Conservation (phyloP, 73 alveolate genomes). For the Symbiodinium pilosum region DNA sequence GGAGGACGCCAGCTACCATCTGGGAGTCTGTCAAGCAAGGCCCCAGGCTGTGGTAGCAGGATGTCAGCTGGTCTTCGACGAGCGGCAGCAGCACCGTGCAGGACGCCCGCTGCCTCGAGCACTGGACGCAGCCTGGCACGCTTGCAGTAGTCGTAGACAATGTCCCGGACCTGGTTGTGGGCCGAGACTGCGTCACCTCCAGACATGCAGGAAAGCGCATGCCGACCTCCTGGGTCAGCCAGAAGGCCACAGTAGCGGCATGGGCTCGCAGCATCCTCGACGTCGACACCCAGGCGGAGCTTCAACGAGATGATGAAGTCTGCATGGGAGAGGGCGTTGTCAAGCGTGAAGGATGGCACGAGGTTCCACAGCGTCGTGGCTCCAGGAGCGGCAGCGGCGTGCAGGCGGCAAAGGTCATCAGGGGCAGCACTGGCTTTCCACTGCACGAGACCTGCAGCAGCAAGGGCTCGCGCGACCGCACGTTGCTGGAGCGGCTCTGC, state of each 20-base stretch:
- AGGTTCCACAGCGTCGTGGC: neutral
- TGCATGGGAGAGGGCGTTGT: conserved; percentile 33
- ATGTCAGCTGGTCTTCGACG: conserved; percentile 40
- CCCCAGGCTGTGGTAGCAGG: neutral
- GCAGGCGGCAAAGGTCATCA: neutral
- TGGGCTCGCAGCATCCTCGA: neutral
- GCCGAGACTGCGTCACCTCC: conserved; percentile 45
- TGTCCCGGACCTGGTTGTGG: conserved; percentile 27
- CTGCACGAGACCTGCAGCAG: neutral
- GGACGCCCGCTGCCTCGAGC: neutral
- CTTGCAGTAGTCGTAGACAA: conserved; percentile 6
- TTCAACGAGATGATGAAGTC: conserved; percentile 22
- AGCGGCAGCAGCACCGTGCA: neutral
- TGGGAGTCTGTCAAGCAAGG: neutral
- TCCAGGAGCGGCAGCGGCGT: neutral
- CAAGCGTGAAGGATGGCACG: conserved; percentile 7
- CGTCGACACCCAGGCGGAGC: conserved; percentile 44
- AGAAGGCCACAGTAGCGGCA: conserved; percentile 37
- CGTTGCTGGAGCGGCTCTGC: neutral
- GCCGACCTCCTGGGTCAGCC: conserved; percentile 15
- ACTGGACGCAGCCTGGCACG: conserved; percentile 29
- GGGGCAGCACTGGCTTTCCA: neutral
- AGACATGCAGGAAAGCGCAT: conserved; percentile 36
- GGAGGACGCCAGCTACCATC: neutral
- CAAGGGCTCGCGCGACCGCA: neutral